These are phyloP conservation scores for Scorias spongiosa DNA, from an alignment of 2,329 filamentous ascomycete genomes.

Conservation along the genomic window DNA sequence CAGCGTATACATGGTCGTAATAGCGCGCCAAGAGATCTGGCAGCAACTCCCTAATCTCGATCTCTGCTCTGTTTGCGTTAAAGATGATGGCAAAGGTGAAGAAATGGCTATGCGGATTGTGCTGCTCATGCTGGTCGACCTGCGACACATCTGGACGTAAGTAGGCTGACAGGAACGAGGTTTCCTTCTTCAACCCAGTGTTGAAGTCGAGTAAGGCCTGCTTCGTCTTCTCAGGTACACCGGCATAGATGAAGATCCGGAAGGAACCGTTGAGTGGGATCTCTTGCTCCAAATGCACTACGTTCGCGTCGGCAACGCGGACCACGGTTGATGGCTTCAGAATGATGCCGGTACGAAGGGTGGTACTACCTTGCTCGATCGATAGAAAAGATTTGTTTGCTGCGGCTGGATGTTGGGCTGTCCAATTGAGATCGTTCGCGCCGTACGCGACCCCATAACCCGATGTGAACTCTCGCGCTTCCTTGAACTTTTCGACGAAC, in stretches of 20 bases:
- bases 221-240: constrained; percentile 41
- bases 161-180: constrained; percentile 59
- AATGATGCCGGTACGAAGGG: constrained; percentile 57
- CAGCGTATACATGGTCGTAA: constrained; percentile 69
- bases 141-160: constrained; percentile 43
- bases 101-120: constrained; percentile 74
- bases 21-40: constrained; percentile 61
- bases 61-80: constrained; percentile 47
- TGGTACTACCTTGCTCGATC: constrained; percentile 35
- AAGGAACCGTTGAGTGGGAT: constrained; percentile 79
- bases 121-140: constrained; percentile 61
- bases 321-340: constrained; percentile 71
- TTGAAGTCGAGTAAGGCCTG: constrained; percentile 57
- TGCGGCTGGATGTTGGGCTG: constrained; percentile 48
- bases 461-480: constrained; percentile 79
- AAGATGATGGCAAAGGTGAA: constrained; percentile 69
- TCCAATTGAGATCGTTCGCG: constrained; percentile 75
- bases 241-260: constrained; percentile 75
- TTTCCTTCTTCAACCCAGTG: constrained; percentile 44
- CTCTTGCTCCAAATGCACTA: constrained; percentile 80
- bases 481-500: constrained; percentile 83
- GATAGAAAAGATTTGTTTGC: constrained; percentile 56
- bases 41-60: constrained; percentile 58
- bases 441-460: constrained; percentile 82
- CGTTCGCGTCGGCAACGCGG: constrained; percentile 74